Evolutionary conservation across 1,139 yeast species (phyloP).

Genomic region (Taiozyma sp.): DNA sequence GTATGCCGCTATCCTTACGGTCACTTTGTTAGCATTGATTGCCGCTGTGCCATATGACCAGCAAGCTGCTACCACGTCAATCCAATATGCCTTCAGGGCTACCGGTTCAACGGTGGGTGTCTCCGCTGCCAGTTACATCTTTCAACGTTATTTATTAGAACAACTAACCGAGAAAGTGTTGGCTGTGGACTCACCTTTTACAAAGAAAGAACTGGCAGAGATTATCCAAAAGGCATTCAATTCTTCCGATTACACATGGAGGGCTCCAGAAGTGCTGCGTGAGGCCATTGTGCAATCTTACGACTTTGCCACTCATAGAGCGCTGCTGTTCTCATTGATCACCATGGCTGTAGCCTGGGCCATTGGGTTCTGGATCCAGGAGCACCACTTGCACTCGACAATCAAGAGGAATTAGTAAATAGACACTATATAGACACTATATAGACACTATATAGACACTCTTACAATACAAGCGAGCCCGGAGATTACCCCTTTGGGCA

Average conservation of each 20-base stretch:
- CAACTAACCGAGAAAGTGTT: conserved; percentile 26
- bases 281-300: conserved; percentile 48
- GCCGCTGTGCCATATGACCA: conserved; percentile 56
- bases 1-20: conserved; percentile 55
- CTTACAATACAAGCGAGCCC: not conserved
- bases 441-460: not conserved
- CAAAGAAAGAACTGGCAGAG: conserved; percentile 31
- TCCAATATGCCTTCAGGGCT: conserved; percentile 72
- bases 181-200: conserved; percentile 26
- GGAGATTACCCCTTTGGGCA: not conserved
- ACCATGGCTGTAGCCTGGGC: conserved; percentile 35
- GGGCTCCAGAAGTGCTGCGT: conserved; percentile 46
- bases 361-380: conserved; percentile 22
- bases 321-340: conserved; percentile 40
- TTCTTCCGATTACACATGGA: conserved; percentile 49
- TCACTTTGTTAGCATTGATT: conserved; percentile 56
- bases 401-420: conserved; percentile 14
- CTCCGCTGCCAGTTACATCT: conserved; percentile 60
- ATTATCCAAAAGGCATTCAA: conserved; percentile 50
- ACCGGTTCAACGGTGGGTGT: conserved; percentile 74
- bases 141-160: conserved; percentile 37
- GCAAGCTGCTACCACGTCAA: conserved; percentile 72
- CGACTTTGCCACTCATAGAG: conserved; percentile 39
- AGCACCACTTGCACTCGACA: conserved; percentile 23
- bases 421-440: not conserved